Base-by-base conservation (phyloP, 2,329 filamentous ascomycete genomes). In the Ramichloridium luteum region DNA sequence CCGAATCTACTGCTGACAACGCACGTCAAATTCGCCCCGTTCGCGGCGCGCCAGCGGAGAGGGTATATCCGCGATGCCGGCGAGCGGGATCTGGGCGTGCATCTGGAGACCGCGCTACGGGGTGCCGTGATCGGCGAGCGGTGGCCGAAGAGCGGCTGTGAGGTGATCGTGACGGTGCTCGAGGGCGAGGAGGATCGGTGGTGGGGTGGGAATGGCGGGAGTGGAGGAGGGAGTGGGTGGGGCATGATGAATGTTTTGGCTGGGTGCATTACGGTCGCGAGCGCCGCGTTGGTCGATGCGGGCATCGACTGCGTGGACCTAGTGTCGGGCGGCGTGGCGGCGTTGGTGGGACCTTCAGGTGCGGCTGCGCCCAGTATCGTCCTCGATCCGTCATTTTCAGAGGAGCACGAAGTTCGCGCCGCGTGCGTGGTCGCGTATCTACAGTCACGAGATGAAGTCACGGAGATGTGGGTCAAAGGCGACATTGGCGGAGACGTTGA, bases 71-170 rank as follows among this genome's bases (percentile, higher is more conserved):
- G 86, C 28, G 88, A 96, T 55, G 68, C 78, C 11, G 78, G 71
- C 39, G 90, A 98, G 61, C 73, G 86, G 30, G 90, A 98, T 53
- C 68, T 98, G 2, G 83, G 83, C 9, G 80, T 86, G 8, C 88
- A 96, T 54, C 65, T 98, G 3, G 86, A 96, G 57, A 88, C 84
- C 11, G 86, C 90, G 15, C 66, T 98, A 30, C 73, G 85, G 18
- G 88, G 88, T 1, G 81, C 84, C 5, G 76, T 96, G 30, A 88
- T 96, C 50, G 85, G 84, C 10, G 86, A 94, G 54, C 70, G 88
- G 36, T 98, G 88, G 83, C 90, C 90, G n/a, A 98, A 98, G 65
- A 93, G 84, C 55, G 86, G 84, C 27, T 77, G 93, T n/a, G 90
- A 98, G 54, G 77, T 98, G 25, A 78, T 93, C 12, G 75, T 98